phyloP scores from a whole-genome alignment of 768 basidiomycete species.

The Termitomyces titanicus region DNA sequence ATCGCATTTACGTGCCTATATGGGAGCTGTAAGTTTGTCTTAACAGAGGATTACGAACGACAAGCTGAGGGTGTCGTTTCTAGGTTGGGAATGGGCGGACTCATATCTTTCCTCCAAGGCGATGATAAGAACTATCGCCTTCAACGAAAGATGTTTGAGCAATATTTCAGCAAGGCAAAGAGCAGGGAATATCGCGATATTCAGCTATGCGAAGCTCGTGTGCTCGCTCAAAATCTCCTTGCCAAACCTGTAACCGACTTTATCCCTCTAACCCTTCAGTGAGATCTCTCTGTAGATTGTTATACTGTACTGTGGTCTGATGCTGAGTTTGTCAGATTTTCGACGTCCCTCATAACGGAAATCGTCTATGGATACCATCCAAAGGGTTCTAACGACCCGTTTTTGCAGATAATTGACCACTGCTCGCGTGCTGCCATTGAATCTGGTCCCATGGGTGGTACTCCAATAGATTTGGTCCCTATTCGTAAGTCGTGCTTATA shows the following conservation, averaged over 20 bases:
- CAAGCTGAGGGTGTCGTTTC: neutral
- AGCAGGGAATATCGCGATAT: constrained; percentile 20
- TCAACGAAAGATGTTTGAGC: constrained; percentile 18
- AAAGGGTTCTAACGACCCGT: constrained; percentile 19
- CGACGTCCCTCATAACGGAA: constrained; percentile 18
- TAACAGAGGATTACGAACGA: no score
- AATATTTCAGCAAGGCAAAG: constrained; percentile 17
- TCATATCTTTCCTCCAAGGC: constrained; percentile 8
- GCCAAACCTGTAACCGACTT: constrained; percentile 15
- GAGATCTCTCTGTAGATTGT: neutral
- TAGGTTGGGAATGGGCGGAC: neutral
- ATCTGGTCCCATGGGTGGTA: constrained; percentile 16
- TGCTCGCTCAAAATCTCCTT: constrained; percentile 27
- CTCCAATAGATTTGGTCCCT: constrained; percentile 22
- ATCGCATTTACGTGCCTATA: neutral
- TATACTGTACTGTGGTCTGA: neutral
- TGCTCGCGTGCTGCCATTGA: constrained; percentile 4
- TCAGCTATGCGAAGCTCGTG: constrained; percentile 26
- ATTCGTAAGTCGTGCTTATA: constrained; percentile 16
- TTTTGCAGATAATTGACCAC: constrained; percentile 15
- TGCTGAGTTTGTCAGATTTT: constrained; percentile 15
- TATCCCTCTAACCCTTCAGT: neutral
- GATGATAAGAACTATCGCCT: constrained; percentile 20
- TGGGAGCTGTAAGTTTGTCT: neutral
- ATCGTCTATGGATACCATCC: constrained; percentile 22